Evolutionary conservation across 805 yeast genomes (phyloP).

Genomic region (Isabelozyma heimii): DNA sequence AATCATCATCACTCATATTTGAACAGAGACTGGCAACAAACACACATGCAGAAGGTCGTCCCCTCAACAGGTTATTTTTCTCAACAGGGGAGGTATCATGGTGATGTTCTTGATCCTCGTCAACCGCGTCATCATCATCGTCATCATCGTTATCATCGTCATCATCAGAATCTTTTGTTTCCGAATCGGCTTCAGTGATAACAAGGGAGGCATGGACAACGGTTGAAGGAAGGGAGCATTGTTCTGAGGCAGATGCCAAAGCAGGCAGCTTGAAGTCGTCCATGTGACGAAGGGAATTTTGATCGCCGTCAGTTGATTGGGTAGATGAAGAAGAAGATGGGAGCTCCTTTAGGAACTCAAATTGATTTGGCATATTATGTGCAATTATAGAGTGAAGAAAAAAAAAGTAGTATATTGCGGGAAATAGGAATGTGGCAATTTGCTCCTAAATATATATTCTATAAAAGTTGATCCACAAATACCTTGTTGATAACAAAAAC

Average conservation of each 20-base stretch:
- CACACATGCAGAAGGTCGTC: constrained; percentile 81
- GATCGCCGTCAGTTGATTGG: not conserved
- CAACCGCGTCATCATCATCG: not conserved
- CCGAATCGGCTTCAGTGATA: not conserved
- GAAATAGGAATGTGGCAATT: not conserved
- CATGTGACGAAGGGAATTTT: not conserved
- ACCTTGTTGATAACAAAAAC: not conserved
- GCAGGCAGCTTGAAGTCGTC: not conserved
- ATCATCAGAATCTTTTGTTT: not conserved
- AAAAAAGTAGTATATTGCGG: not conserved
- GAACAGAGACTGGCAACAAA: constrained; percentile 84
- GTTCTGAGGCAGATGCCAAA: not conserved
- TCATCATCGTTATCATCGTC: not conserved
- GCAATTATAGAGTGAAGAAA: not conserved
- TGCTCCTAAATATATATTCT: not conserved
- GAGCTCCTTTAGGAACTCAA: not conserved
- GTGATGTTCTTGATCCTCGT: not conserved
- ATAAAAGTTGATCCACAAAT: not conserved
- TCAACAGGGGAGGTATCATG: not conserved
- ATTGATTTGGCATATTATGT: not conserved
- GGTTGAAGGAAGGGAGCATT: not conserved
- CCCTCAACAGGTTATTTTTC: constrained; percentile 20
- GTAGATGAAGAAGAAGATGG: not conserved
- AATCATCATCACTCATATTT: constrained; percentile 62
- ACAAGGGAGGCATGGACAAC: not conserved